These are phyloP conservation scores for Verticillium longisporum DNA, from an alignment of 2,329 filamentous ascomycete genomes.

Conservation along the genomic window DNA sequence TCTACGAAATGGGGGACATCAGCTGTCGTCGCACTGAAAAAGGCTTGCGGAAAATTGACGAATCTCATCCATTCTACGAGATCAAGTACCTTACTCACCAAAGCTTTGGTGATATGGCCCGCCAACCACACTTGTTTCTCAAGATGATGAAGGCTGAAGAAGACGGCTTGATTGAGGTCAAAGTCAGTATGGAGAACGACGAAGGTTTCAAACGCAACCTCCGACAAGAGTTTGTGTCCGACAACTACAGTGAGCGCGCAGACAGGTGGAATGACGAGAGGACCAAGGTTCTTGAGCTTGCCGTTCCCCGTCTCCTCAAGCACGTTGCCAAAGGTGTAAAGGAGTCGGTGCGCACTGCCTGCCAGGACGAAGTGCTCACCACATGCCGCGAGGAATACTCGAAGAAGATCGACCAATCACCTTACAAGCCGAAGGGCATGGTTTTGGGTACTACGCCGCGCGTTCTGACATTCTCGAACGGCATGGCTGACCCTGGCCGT, in stretches of 20 bases:
- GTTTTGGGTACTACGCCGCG: slow-evolving; percentile 80
- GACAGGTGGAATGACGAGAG: slow-evolving; percentile 92
- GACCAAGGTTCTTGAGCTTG: slow-evolving; percentile 74
- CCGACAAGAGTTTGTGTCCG: slow-evolving; percentile 79
- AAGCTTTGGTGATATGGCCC: slow-evolving; percentile 72
- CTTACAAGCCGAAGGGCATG: slow-evolving; percentile 92
- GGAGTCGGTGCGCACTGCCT: slow-evolving; percentile 87
- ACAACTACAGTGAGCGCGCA: slow-evolving; percentile 90
- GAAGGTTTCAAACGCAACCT: slow-evolving; percentile 71
- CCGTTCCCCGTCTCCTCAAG: slow-evolving; percentile 73
- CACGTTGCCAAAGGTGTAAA: slow-evolving; percentile 89
- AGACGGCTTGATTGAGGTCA: slow-evolving; percentile 84
- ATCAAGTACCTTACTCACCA: slow-evolving; percentile 95
- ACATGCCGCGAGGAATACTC: slow-evolving; percentile 84
- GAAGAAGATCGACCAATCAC: slow-evolving; percentile 87
- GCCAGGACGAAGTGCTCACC: slow-evolving; percentile 86
- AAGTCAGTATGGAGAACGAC: slow-evolving; percentile 68
- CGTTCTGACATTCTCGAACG: slow-evolving; percentile 81
- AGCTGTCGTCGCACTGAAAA: slow-evolving; percentile 91
- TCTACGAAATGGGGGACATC: slow-evolving; percentile 76
- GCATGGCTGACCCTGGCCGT: slow-evolving; percentile 63
- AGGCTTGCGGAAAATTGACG: slow-evolving; percentile 86
- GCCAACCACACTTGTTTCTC: slow-evolving; percentile 81
- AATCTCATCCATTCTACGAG: slow-evolving; percentile 93
- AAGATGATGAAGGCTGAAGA: slow-evolving; percentile 98